Percentiles rank a stretch among this genome's conserved stretches.
Conservation (phyloP, 1,139 yeast species). For the Blastobotrys ciferrii region DNA sequence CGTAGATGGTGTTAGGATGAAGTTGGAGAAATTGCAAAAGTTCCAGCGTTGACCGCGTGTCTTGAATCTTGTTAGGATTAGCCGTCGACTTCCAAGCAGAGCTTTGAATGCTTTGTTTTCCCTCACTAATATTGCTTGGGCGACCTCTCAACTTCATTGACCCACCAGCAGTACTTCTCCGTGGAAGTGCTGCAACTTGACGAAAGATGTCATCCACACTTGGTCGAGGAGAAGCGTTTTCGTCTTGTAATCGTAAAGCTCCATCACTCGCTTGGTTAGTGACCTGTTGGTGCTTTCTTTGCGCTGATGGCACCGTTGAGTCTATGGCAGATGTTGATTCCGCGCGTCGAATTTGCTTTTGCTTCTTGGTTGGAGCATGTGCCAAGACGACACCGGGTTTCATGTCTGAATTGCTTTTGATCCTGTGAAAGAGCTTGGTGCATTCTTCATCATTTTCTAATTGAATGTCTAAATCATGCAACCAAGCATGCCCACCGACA, state of each 20-base stretch:
- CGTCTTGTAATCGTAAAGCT: background rate
- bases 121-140: conserved; percentile 10
- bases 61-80: conserved; percentile 35
- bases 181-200: conserved; percentile 37
- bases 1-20: conserved; percentile 67
- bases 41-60: conserved; percentile 54
- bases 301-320: background rate
- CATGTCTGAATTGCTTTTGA: background rate
- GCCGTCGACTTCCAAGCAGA: conserved; percentile 41
- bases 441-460: conserved; percentile 25
- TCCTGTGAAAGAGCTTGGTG: conserved; percentile 7
- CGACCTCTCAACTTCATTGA: conserved; percentile 13
- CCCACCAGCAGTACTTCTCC: conserved; percentile 28
- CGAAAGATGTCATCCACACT: conserved; percentile 34
- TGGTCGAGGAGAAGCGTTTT: conserved; percentile 21
- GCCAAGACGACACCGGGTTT: background rate
- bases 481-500: conserved; percentile 82
- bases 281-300: conserved; percentile 1
- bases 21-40: conserved; percentile 66
- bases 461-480: conserved; percentile 66
- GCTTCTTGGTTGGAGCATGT: conserved; percentile 7
- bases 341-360: conserved; percentile 9
- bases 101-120: conserved; percentile 25
- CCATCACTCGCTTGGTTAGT: background rate
- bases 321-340: conserved; percentile 13